A percentile compares a stretch with the other conserved stretches of the same genome.
phyloP scores from a whole-genome alignment of 1,139 yeast genomes.

The Debaryomyces singareniensis region DNA sequence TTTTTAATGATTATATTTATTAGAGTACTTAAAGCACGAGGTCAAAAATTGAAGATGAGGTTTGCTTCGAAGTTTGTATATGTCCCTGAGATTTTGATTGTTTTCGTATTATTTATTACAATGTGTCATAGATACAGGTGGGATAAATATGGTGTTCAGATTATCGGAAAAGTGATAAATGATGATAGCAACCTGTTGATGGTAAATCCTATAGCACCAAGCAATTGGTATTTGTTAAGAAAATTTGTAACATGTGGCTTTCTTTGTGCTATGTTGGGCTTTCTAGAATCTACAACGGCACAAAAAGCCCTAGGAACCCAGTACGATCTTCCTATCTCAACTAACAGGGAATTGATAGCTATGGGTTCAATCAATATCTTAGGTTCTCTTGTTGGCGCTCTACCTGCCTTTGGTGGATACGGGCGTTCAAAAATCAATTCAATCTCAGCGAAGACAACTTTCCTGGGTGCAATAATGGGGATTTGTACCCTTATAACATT shows the following conservation, averaged over 20 bases:
- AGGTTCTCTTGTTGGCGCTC: slow-evolving; percentile 66
- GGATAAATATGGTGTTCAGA: slow-evolving; percentile 52
- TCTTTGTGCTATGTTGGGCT: slow-evolving; percentile 81
- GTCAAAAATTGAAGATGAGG: slow-evolving; percentile 11
- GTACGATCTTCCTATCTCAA: slow-evolving; percentile 61
- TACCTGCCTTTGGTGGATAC: slow-evolving; percentile 95
- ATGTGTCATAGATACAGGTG: slow-evolving; percentile 51
- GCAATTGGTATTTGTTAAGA: slow-evolving; percentile 28
- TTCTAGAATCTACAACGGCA: slow-evolving; percentile 92
- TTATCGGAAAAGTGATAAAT: slow-evolving; percentile 60
- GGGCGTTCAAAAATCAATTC: slow-evolving; percentile 90
- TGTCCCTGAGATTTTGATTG: slow-evolving; percentile 79
- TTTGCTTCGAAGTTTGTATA: slow-evolving; percentile 32
- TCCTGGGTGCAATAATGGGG: slow-evolving; percentile 81
- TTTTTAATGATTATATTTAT: slow-evolving; percentile 37
- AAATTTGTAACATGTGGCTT: slow-evolving; percentile 53
- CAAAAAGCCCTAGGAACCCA: slow-evolving; percentile 70
- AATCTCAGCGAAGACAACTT: slow-evolving; percentile 75
- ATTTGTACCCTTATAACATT: slow-evolving; percentile 62
- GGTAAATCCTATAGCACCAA: slow-evolving; percentile 28
- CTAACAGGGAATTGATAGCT: slow-evolving; percentile 75
- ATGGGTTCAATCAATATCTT: slow-evolving; percentile 70
- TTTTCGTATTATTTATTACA: slow-evolving; percentile 58
- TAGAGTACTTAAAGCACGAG: slow-evolving; percentile 36
- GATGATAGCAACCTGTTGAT: slow-evolving; percentile 15